phyloP scores from a whole-genome alignment of 2,329 filamentous ascomycete genomes.

The Xylariaceae sp. region DNA sequence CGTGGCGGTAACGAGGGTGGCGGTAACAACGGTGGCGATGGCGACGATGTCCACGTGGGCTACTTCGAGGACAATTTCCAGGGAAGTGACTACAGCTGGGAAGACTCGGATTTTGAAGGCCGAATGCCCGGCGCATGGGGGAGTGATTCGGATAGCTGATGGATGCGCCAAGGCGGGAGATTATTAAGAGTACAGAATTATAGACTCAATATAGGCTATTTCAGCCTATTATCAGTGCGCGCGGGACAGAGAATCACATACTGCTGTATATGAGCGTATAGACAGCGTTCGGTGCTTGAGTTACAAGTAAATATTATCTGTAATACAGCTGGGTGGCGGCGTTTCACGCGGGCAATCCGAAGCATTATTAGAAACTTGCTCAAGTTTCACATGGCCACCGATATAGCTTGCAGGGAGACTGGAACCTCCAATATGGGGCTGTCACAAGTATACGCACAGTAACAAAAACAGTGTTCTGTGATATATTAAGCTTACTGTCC shows the following conservation, averaged over 20 bases:
- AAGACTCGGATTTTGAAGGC: constrained; percentile 5
- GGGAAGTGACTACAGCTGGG: constrained; percentile 7
- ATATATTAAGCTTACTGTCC: constrained; percentile 1
- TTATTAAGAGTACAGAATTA: no score
- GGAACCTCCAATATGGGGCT: constrained; percentile 13
- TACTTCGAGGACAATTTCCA: no score
- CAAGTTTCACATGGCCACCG: constrained; percentile 29
- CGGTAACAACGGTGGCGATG: constrained; percentile 1
- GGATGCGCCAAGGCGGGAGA: constrained; percentile 14
- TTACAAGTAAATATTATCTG: constrained; percentile 6
- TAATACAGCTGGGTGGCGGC: constrained; percentile 8
- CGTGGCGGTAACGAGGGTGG: no score
- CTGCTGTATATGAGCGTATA: no score
- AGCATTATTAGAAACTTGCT: constrained; percentile 19
- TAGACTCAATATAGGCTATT: no score
- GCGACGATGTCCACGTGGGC: no score
- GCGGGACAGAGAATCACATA: no score
- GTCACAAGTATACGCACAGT: constrained; percentile 14
- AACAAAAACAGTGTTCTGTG: background rate
- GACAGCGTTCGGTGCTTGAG: no score
- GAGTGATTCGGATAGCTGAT: constrained; percentile 12
- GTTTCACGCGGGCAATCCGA: constrained; percentile 20
- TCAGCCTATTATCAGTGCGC: constrained; percentile 7
- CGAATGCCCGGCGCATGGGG: constrained; percentile 26
- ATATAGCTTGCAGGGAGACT: constrained; percentile 18